Evolutionary conservation across 306 rosid genomes (phyloP).

Genomic region (Acacia confusa): DNA sequence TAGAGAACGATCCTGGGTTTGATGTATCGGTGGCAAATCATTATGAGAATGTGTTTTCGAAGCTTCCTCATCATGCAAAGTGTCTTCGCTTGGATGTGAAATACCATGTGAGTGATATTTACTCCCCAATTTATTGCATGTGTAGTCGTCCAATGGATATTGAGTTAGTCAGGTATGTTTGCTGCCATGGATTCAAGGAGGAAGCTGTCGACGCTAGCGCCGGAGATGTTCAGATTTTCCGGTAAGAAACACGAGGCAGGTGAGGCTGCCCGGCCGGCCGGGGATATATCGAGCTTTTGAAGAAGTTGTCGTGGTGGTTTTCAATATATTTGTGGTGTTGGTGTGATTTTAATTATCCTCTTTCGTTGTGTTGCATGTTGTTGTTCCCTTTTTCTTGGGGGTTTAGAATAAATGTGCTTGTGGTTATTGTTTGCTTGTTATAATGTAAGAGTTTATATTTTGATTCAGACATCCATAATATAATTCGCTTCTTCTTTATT

Average conservation of each 20-base stretch:
- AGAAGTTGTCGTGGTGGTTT: neutral
- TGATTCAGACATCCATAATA: neutral
- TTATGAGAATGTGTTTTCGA: neutral
- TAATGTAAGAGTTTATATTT: neutral
- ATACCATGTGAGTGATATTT: neutral
- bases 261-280: neutral
- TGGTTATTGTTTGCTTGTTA: neutral
- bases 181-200: neutral
- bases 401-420: neutral
- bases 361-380: neutral
- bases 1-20: slow-evolving; percentile 33
- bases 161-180: neutral
- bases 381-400: neutral
- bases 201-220: neutral
- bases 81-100: neutral
- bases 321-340: neutral
- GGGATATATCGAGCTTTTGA: neutral
- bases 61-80: neutral
- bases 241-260: neutral
- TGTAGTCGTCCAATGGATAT: neutral
- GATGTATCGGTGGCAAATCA: slow-evolving; percentile 40
- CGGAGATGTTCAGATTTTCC: neutral
- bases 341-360: neutral
- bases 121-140: neutral
- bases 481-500: neutral